Evolutionary conservation across 495 filamentous ascomycete genomes (phyloP), one percentile per base, ranked within the genome.

Genomic region (Hapsidospora chrysogenum): DNA sequence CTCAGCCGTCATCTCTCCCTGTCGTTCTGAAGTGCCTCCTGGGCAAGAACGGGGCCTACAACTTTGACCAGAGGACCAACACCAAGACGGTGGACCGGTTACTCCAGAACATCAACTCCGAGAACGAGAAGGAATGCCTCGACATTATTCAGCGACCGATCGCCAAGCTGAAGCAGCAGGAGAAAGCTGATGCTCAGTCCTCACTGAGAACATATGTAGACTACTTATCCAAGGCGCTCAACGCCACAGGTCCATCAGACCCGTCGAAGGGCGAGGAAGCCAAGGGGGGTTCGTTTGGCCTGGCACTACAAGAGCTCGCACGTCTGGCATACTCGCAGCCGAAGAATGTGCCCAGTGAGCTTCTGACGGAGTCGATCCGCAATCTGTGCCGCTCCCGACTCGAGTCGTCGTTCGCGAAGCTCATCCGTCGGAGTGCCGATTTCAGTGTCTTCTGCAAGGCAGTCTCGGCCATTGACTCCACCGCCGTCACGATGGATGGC

Each of bases 31-130:
- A 60, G 1, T 66, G 70, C 13, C 56, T 97, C 7, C 66, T 87
- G 33, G 66, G 69, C 28, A 70, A 74, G 28, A 52, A 74, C 25
- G 85, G 82, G 2, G 62, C 67, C 0, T 66, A 83, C 33, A 81
- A 77, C 51, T 92, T 96, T 48, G 92, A 96, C 50, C 72, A 79
- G 20, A 57, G 76, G 14, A 93, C 85, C 5, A 93, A 80, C 51
- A 84, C 80, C 1, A 94, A 93, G 59, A 92, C 82, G 0, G 56
- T 94, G 0, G 81, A 86, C 42, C 76, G 69, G 41, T 61, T 94
- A 3, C 53, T 94, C 3, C 59, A 69, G 28, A 58, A 66, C 33
- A 72, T 76, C 2, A 71, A 76, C 41, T 52, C 63, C 0, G 41
- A 52, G 5, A 64, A 70, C 28, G 53, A 68, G n/a, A 50, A 57